Evolutionary conservation across 805 yeast genomes (phyloP).

Genomic region (Jamesozyma rosinii): DNA sequence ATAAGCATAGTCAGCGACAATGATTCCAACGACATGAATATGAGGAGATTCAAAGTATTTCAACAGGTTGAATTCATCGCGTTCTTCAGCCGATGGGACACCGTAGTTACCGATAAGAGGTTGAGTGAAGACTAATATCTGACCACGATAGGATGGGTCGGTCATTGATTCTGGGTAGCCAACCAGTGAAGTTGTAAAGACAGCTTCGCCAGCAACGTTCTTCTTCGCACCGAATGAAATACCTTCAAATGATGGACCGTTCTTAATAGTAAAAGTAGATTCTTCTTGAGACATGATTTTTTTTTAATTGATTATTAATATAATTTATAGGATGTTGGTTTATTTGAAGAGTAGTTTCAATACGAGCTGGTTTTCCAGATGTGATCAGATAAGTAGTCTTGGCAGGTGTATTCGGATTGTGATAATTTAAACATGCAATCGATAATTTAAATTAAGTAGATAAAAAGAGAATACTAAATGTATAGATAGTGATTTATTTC

Average conservation of each 20-base stretch:
- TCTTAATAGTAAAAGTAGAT: conserved; percentile 83
- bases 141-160: conserved; percentile 96
- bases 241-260: conserved; percentile 90
- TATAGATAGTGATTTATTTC: neutral
- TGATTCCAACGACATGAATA: conserved; percentile 91
- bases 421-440: conserved; percentile 28
- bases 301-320: neutral
- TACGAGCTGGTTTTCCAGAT: conserved; percentile 43
- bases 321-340: neutral
- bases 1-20: conserved; percentile 91
- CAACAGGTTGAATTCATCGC: conserved; percentile 77
- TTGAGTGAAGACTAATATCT: conserved; percentile 91
- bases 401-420: conserved; percentile 33
- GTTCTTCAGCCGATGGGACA: conserved; percentile 76
- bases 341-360: conserved; percentile 14
- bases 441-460: conserved; percentile 1
- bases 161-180: conserved; percentile 99
- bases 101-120: conserved; percentile 98
- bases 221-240: conserved; percentile 92
- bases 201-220: conserved; percentile 93
- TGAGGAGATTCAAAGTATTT: conserved; percentile 87
- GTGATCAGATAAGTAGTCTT: conserved; percentile 44
- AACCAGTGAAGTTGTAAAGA: conserved; percentile 92
- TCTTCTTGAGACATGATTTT: conserved; percentile 28
- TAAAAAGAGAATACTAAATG: neutral